Conservation (phyloP, 768 basidiomycete genomes). For the Artomyces pyxidatus region DNA sequence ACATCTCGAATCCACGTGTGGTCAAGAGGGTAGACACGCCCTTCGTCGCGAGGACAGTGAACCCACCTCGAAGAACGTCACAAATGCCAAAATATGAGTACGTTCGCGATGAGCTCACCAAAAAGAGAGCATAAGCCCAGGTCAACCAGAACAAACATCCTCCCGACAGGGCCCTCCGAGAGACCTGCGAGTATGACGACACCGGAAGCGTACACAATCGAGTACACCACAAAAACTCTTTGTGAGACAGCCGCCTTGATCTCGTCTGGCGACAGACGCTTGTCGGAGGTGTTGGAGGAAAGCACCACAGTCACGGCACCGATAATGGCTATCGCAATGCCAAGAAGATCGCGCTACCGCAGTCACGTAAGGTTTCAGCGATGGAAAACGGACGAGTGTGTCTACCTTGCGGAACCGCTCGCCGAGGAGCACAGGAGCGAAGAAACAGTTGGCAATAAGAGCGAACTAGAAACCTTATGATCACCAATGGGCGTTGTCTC, state of each 20-base stretch:
- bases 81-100: background rate
- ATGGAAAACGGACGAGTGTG: conserved; percentile 11
- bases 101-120: conserved; percentile 35
- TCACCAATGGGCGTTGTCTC: background rate
- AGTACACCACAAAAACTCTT: conserved; percentile 68
- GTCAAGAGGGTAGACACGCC: conserved; percentile 84
- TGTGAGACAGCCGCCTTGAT: conserved; percentile 65
- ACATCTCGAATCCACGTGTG: conserved; percentile 65
- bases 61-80: conserved; percentile 47
- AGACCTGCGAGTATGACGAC: conserved; percentile 55
- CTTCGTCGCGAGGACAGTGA: conserved; percentile 91
- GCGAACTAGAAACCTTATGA: conserved; percentile 50
- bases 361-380: conserved; percentile 10
- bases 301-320: conserved; percentile 93
- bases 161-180: conserved; percentile 57
- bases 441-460: conserved; percentile 90
- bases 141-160: conserved; percentile 72
- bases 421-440: conserved; percentile 77
- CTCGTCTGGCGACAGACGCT: conserved; percentile 56
- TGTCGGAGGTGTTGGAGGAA: conserved; percentile 63
- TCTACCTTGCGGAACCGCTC: conserved; percentile 76
- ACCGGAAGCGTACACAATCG: conserved; percentile 49
- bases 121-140: conserved; percentile 83
- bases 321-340: conserved; percentile 71
- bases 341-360: conserved; percentile 63